Base-by-base conservation (phyloP, 768 basidiomycete genomes). In the Trametes elegans region DNA sequence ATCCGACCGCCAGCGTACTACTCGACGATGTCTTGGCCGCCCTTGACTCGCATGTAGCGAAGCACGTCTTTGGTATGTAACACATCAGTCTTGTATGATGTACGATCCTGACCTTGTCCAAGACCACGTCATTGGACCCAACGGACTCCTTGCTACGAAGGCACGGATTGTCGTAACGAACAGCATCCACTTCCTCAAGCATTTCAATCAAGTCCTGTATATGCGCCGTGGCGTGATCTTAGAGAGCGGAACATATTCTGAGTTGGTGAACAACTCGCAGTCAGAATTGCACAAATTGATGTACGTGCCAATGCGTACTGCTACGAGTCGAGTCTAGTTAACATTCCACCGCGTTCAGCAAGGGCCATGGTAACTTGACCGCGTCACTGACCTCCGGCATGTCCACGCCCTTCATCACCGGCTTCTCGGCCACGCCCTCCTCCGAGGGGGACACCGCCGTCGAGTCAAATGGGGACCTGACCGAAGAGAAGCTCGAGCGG, bases 11-110 rank as follows among this genome's bases (percentile, higher is more conserved):
- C 54, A 88, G 86, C 28, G 74, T 88, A 43, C 78, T 98, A 1
- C 76, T 98, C 5, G 96, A 98, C 62, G 95, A 98, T 58, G 93
- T 93, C 36, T 78, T 98, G 29, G 87, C 90, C 24, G 88, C 88
- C 14, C 85, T 91, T 5, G 90, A 91, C 62, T 83, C 87, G n/a
- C 90, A 93, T 68, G 91, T 93, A 32, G 90, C 89, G 13, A 82
- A 88, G 4, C 92, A 94, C 66, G 76, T 94, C 13, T 93, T 93
- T 59, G 87, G 89, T 88, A 61, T 19, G 66, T 55, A 5, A 10
- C 39, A 16, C n/a, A 46, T 21, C 5, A 19, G 0, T 31, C 35
- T 31, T 6, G 13, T 9, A 13, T 27, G 21, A 21, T 55, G 31
- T 19, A 56, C n/a, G n/a, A 35, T 38, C 26, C 39, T 52, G 38